Evolutionary conservation across 2,329 filamentous ascomycete genomes (phyloP).

Genomic region (Knufia petricola): DNA sequence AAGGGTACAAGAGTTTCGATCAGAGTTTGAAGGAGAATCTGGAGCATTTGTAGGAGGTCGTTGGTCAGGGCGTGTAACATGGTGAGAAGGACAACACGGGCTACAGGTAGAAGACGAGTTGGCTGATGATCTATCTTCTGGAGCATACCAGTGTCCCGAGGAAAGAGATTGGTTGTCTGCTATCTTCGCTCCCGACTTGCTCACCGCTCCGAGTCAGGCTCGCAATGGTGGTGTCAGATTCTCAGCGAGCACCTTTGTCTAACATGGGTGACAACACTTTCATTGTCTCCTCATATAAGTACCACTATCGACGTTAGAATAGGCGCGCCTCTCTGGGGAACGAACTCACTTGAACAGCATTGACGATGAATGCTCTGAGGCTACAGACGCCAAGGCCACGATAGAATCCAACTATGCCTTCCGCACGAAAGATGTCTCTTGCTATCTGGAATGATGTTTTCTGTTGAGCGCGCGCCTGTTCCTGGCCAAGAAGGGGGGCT

Average conservation of each 20-base stretch:
- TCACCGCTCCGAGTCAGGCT: neutral
- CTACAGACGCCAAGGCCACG: conserved; percentile 72
- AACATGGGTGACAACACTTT: neutral
- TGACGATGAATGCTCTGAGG: conserved; percentile 78
- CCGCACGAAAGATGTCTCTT: conserved; percentile 54
- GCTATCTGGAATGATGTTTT: conserved; percentile 54
- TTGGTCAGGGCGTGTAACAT: neutral
- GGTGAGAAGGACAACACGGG: neutral
- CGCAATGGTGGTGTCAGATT: neutral
- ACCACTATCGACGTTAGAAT: neutral
- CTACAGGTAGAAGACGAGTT: no score
- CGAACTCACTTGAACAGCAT: conserved; percentile 56
- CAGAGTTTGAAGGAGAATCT: neutral
- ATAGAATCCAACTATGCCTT: conserved; percentile 57
- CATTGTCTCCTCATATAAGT: conserved; percentile 6
- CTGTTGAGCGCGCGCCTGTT: conserved; percentile 18
- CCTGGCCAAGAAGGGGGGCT: conserved; percentile 20
- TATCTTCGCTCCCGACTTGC: no score
- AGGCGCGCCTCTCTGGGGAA: neutral
- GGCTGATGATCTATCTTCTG: no score
- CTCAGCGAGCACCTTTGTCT: neutral
- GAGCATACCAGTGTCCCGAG: no score
- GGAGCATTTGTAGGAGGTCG: neutral
- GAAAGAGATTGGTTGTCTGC: no score
- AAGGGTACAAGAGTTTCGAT: conserved; percentile 16